Percentiles rank a stretch among this genome's conserved stretches.
These are phyloP conservation scores for Erigeron canadensis DNA, from an alignment of 129 eudicot genomes.

Conservation along the genomic window DNA sequence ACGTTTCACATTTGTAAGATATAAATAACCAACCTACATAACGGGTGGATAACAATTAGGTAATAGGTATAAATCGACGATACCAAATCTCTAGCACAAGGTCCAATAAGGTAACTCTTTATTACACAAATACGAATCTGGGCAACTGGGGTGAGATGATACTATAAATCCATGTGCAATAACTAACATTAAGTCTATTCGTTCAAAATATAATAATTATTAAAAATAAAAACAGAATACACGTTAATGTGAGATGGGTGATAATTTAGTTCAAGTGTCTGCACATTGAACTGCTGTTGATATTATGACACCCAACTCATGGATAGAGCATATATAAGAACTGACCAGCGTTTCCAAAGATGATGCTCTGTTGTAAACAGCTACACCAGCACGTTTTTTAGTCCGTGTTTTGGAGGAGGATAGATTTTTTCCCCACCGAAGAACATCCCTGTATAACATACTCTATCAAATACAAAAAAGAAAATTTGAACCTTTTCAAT, in stretches of 20 bases:
- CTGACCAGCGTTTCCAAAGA: constrained; percentile 89
- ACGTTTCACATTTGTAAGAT: constrained; percentile 74
- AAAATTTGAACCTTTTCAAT: neutral
- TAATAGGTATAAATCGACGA: neutral
- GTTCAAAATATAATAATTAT: neutral
- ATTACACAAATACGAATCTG: no score
- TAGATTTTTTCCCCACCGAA: constrained; percentile 89
- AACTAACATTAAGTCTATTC: no score
- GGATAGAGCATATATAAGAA: constrained; percentile 21
- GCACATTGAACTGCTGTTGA: neutral
- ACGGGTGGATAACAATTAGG: constrained; percentile 6
- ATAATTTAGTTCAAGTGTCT: neutral
- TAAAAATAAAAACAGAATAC: constrained; percentile 3
- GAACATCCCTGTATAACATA: constrained; percentile 56
- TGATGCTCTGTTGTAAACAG: constrained; percentile 95
- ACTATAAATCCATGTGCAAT: no score
- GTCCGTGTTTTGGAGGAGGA: constrained; percentile 77
- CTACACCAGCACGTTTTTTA: constrained; percentile 92
- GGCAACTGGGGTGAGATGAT: no score
- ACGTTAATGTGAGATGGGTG: neutral
- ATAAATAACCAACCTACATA: constrained; percentile 80
- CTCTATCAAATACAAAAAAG: neutral
- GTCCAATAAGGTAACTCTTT: neutral
- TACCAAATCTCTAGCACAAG: neutral
- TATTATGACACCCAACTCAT: neutral